A percentile compares a stretch with the other conserved stretches of the same genome.
These are phyloP conservation scores for Phytophthora nicotianae DNA, from an alignment of 352 stramenopile species.

Conservation along the genomic window DNA sequence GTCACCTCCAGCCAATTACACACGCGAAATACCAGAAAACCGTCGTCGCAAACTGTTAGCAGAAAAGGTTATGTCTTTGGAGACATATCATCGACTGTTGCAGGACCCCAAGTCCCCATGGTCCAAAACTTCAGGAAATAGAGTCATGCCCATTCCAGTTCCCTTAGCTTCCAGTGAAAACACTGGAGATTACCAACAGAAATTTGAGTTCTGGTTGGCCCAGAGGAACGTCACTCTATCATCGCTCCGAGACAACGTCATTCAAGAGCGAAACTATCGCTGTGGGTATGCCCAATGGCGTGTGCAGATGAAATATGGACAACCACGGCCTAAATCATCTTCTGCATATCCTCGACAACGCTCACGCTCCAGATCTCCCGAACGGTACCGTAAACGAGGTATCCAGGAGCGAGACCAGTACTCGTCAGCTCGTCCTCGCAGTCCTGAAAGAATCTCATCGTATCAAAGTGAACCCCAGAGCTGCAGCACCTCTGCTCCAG, in stretches of 20 bases:
- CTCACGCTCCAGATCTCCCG: constrained; percentile 3
- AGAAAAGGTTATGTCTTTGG: constrained; percentile 27
- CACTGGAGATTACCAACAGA: constrained; percentile 25
- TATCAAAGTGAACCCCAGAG: not conserved
- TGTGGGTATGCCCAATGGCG: constrained; percentile 28
- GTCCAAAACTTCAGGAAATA: not conserved
- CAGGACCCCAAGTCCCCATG: constrained; percentile 13
- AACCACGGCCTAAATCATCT: not conserved
- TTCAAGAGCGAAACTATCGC: constrained; percentile 23
- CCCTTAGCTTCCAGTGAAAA: constrained; percentile 15
- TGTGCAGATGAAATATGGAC: constrained; percentile 10
- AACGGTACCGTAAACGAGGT: not conserved
- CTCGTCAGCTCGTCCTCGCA: constrained; percentile 2
- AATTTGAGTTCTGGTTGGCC: constrained; percentile 37
- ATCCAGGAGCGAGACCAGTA: not conserved
- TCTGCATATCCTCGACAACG: not conserved
- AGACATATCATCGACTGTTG: constrained; percentile 14
- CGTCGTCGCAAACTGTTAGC: constrained; percentile 17
- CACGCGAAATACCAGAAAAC: constrained; percentile 3
- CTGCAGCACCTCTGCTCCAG: not conserved
- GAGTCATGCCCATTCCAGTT: constrained; percentile 21
- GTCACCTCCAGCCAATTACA: constrained; percentile 19
- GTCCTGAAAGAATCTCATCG: not conserved
- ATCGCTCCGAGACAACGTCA: constrained; percentile 11
- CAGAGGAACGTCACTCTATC: constrained; percentile 22